Percentiles rank a stretch among this genome's conserved stretches.
phyloP scores from a whole-genome alignment of 805 yeast species.

The Maudiozyma barnettii region DNA sequence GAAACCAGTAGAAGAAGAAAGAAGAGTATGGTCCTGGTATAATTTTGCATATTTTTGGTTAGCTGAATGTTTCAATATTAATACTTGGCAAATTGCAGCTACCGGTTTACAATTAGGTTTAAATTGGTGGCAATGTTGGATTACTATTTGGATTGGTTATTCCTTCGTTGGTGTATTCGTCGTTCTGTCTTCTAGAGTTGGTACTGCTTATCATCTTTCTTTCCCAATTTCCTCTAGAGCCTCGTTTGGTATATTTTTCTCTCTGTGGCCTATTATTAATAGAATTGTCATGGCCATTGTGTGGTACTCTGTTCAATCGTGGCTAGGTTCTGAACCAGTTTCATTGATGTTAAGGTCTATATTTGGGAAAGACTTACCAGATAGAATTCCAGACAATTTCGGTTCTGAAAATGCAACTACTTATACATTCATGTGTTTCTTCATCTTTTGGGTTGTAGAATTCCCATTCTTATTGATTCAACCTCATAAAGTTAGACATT shows the following conservation, averaged over 20 bases:
- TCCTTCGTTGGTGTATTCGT: constrained; percentile 60
- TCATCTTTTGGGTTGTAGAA: constrained; percentile 71
- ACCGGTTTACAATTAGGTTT: constrained; percentile 72
- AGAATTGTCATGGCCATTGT: constrained; percentile 80
- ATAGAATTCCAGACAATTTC: constrained; percentile 55
- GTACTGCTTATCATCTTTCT: constrained; percentile 69
- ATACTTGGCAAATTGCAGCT: constrained; percentile 86
- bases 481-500: constrained; percentile 74
- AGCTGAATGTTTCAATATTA: constrained; percentile 82
- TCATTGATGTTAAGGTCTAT: constrained; percentile 67
- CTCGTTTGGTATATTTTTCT: constrained; percentile 80
- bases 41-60: constrained; percentile 77
- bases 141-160: constrained; percentile 83
- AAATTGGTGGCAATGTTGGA: constrained; percentile 89
- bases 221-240: constrained; percentile 79
- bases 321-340: constrained; percentile 79
- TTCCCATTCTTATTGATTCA: constrained; percentile 74
- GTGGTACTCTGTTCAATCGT: constrained; percentile 83
- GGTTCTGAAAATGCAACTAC: constrained; percentile 55
- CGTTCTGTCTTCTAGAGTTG: constrained; percentile 63
- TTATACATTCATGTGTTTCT: constrained; percentile 63
- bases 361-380: constrained; percentile 56
- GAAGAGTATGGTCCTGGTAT: constrained; percentile 82
- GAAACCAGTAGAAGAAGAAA: constrained; percentile 62
- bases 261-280: constrained; percentile 80